A percentile compares a stretch with the other conserved stretches of the same genome.
These are phyloP conservation scores for Rosa lucieae DNA, from an alignment of 306 rosid species.

Conservation along the genomic window DNA sequence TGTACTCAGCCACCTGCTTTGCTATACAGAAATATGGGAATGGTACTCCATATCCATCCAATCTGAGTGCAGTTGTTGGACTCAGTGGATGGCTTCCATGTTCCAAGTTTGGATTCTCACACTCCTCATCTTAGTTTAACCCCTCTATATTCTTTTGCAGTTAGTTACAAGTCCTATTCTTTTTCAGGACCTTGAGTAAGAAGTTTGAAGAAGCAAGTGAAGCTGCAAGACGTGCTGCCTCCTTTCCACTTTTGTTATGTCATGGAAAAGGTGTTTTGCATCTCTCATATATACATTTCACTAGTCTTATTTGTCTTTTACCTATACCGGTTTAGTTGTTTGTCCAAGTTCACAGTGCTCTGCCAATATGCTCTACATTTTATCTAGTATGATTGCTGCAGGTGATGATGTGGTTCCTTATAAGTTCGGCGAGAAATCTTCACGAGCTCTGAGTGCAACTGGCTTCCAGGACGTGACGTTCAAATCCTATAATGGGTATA, in stretches of 20 bases:
- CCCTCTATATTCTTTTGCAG: background rate
- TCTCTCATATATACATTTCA: background rate
- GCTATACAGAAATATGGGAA: conserved; percentile 66
- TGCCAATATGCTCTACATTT: background rate
- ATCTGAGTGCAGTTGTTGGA: conserved; percentile 79
- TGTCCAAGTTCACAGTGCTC: background rate
- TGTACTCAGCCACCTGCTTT: conserved; percentile 81
- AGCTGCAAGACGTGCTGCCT: conserved; percentile 58
- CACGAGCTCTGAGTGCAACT: conserved; percentile 45
- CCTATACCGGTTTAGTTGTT: background rate
- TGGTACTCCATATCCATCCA: conserved; percentile 67
- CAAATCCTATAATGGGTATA: conserved; percentile 76
- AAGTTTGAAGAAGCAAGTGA: conserved; percentile 66
- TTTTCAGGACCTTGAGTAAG: conserved; percentile 61
- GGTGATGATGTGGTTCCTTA: conserved; percentile 76
- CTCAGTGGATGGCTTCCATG: conserved; percentile 99
- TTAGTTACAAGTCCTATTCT: conserved; percentile 26
- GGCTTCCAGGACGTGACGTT: conserved; percentile 78
- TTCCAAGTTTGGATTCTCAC: conserved; percentile 61
- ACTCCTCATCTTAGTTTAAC: conserved; percentile 10
- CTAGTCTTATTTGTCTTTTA: background rate
- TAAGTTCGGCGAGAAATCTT: conserved; percentile 91
- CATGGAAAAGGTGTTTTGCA: conserved; percentile 82
- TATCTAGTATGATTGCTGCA: conserved; percentile 33
- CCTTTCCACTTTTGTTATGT: conserved; percentile 83